Conservation (phyloP, 805 yeast genomes). For the Ogataea nitratoaversa region DNA sequence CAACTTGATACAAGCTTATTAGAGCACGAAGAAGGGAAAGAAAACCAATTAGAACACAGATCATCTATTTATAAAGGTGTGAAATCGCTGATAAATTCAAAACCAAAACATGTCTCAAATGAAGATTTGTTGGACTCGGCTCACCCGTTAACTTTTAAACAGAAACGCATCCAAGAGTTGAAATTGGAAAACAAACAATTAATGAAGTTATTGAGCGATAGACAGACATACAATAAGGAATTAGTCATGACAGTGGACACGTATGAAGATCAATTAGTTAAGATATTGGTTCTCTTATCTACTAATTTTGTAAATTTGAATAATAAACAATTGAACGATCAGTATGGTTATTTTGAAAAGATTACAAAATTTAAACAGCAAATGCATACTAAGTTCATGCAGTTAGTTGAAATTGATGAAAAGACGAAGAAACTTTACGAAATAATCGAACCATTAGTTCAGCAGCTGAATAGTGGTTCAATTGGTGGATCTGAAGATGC, state of each 20-base stretch:
- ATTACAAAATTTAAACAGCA: slow-evolving; percentile 10
- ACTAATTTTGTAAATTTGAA: slow-evolving; percentile 8
- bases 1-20: not conserved
- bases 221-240: slow-evolving; percentile 17
- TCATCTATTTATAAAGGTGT: slow-evolving; percentile 3
- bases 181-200: slow-evolving; percentile 15
- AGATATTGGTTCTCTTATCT: slow-evolving; percentile 13
- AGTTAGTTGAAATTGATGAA: slow-evolving; percentile 17
- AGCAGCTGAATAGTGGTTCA: slow-evolving; percentile 7
- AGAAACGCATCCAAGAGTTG: slow-evolving; percentile 5
- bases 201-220: slow-evolving; percentile 9
- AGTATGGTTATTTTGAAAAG: slow-evolving; percentile 7
- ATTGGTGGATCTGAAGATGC: slow-evolving; percentile 1
- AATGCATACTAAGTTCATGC: slow-evolving; percentile 16
- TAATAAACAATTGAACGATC: slow-evolving; percentile 13
- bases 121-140: not conserved
- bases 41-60: not conserved
- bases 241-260: slow-evolving; percentile 13
- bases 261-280: slow-evolving; percentile 15
- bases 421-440: slow-evolving; percentile 14
- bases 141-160: not conserved
- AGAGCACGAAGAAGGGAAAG: not conserved
- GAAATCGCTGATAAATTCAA: slow-evolving; percentile 3
- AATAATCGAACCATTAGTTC: slow-evolving; percentile 10
- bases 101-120: too few relatives aligned